Percentiles rank a stretch among this genome's conserved stretches.
Conservation (phyloP, 2,329 filamentous ascomycete species). For the Calonectria henricotiae region DNA sequence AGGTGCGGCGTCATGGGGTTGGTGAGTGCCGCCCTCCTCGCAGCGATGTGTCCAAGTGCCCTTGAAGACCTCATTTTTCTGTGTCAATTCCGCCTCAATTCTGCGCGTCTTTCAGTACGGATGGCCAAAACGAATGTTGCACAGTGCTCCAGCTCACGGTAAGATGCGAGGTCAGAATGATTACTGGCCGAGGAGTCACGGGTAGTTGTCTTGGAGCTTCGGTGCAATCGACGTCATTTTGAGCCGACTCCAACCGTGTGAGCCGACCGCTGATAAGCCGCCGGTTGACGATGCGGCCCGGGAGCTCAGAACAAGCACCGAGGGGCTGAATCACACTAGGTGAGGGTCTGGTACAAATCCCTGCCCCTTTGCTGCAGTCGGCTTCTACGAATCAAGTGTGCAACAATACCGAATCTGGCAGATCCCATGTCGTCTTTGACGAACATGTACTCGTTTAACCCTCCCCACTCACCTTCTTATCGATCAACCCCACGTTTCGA, state of each 20-base stretch:
- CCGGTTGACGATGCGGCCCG: conserved; percentile 48
- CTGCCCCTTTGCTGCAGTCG: not conserved
- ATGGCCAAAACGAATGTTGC: not conserved
- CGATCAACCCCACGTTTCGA: conserved; percentile 48
- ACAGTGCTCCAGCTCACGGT: not conserved
- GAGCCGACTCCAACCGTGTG: conserved; percentile 55
- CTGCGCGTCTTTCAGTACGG: conserved; percentile 21
- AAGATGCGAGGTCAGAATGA: conserved; percentile 29
- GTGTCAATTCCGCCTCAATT: conserved; percentile 25
- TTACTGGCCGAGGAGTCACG: conserved; percentile 51
- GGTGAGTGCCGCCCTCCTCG: conserved; percentile 51
- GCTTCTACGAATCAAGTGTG: not conserved
- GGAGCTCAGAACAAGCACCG: conserved; percentile 35
- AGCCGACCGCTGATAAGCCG: conserved; percentile 53
- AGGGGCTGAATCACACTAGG: conserved; percentile 3
- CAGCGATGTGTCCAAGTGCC: conserved; percentile 53
- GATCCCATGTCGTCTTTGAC: conserved; percentile 6
- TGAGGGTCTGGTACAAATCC: conserved; percentile 15
- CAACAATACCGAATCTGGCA: not conserved
- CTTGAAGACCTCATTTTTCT: conserved; percentile 56
- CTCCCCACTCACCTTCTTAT: conserved; percentile 45
- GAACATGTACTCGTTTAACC: conserved; percentile 9
- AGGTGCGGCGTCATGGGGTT: conserved; percentile 46
- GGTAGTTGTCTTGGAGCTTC: conserved; percentile 39
- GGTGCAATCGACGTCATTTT: conserved; percentile 53